Base-by-base conservation (phyloP, 305 asterid species). In the Fraxinus nigra region DNA sequence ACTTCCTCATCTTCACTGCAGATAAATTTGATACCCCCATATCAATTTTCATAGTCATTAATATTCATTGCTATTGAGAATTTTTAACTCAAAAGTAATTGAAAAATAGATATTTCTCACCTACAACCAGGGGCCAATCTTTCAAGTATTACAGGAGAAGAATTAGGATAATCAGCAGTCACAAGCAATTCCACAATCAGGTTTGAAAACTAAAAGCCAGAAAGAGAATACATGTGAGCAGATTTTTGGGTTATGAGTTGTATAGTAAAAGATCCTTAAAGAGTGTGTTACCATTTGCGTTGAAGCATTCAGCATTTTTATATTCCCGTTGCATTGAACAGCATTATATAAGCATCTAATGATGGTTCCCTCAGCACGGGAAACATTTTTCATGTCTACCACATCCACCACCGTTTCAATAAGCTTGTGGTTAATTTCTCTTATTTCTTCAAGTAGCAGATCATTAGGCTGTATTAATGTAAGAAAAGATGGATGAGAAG, bases 401-500 rank as follows among this genome's bases (percentile, higher is more conserved):
- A 85, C 86, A 63, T 90, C 89, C 73, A 87, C 87, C 70, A 84
- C 86, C 32, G 86, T 84, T 72, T 90, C 92, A 69, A 88, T 75
- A 22, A 84, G 85, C 82, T 56, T 81, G 56, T 84, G 74, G 81
- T 88, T 88, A 7, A 88, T 85, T 78, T 87, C 89, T 75, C 79
- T 82, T 79, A 88, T 83, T 86, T 90, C 91, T 81, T 87, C 79
- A 76, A 88, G 59, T 51, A 90, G 82, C 69, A 43, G 79, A 79
- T 84, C 18, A 72, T 40, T 76, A 16, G 81, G 72, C 92, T 89
- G 86, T 37, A 22, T 43, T n/a, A 77, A 79, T 14, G 26, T 3
- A 70, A 14, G 33, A 70, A 70, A 70, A 16, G 10, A 26, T 28
- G 40, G 40, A 30, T 70, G 22, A 32, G 40, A 13, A 32, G 43